Conservation (phyloP, 768 basidiomycete species). For the Rhodotorula graminis region DNA sequence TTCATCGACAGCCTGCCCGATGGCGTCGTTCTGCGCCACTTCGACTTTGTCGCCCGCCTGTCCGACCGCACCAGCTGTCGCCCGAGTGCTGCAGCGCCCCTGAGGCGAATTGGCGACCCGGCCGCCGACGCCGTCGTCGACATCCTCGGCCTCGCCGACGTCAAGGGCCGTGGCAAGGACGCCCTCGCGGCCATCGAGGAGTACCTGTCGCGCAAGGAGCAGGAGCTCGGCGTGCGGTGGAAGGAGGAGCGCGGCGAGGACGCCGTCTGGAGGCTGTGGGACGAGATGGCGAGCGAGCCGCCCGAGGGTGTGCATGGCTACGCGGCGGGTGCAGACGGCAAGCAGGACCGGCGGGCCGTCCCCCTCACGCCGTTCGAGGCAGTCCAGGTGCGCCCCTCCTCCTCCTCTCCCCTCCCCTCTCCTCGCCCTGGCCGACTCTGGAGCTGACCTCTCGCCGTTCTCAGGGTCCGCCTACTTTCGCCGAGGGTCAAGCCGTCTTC, state of each 20-base stretch:
- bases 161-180: slow-evolving; percentile 41
- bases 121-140: slow-evolving; percentile 43
- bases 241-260: slow-evolving; percentile 25
- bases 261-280: slow-evolving; percentile 41
- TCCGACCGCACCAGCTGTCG: not conserved
- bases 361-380: slow-evolving; percentile 25
- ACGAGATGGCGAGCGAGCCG: slow-evolving; percentile 36
- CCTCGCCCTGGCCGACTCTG: no score
- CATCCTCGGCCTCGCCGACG: slow-evolving; percentile 32
- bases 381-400: slow-evolving; percentile 3
- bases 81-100: slow-evolving; percentile 23
- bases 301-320: slow-evolving; percentile 17
- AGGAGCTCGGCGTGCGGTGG: slow-evolving; percentile 39
- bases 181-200: slow-evolving; percentile 37
- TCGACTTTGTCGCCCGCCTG: slow-evolving; percentile 26
- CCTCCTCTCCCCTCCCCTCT: no score
- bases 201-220: slow-evolving; percentile 33
- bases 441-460: not conserved
- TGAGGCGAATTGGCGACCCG: slow-evolving; percentile 40
- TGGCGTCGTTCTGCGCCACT: slow-evolving; percentile 5
- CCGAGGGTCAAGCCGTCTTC: slow-evolving; percentile 46
- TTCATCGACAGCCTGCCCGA: slow-evolving; percentile 4
- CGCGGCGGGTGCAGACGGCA: not conserved
- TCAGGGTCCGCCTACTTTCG: slow-evolving; percentile 28
- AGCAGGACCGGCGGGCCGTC: not conserved